phyloP scores from a whole-genome alignment of 345 rosid species.

The Gossypium arboreum region DNA sequence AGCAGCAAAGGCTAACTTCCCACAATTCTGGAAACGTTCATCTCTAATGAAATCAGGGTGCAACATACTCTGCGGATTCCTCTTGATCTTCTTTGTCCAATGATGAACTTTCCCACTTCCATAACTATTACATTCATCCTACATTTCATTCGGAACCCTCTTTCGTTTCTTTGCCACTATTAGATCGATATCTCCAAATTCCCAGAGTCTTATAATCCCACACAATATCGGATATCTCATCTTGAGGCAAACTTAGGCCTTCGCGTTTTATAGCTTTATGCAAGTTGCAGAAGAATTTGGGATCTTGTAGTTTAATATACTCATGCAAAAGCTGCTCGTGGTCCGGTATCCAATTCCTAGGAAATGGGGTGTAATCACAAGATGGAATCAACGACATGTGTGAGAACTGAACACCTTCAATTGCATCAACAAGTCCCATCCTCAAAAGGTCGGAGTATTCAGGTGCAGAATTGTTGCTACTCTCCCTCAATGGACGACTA shows the following conservation, averaged over 20 bases:
- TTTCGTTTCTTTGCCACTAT: constrained; percentile 29
- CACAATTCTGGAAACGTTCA: neutral
- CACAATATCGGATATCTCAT: constrained; percentile 72
- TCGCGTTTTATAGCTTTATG: constrained; percentile 55
- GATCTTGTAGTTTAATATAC: constrained; percentile 76
- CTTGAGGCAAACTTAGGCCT: constrained; percentile 77
- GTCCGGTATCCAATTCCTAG: constrained; percentile 79
- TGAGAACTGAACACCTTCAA: constrained; percentile 91
- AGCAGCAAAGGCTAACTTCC: neutral
- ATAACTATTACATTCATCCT: neutral
- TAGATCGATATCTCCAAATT: constrained; percentile 45
- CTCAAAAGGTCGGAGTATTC: constrained; percentile 95
- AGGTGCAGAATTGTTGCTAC: constrained; percentile 76
- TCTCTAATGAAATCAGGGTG: neutral
- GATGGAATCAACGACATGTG: constrained; percentile 89
- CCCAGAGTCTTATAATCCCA: constrained; percentile 92
- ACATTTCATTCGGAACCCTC: constrained; percentile 10
- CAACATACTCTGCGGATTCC: neutral
- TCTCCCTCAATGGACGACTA: constrained; percentile 77
- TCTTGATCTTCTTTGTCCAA: neutral
- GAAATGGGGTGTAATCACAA: constrained; percentile 90
- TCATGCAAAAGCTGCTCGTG: constrained; percentile 78
- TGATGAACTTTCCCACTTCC: neutral
- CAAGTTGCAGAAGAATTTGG: constrained; percentile 72
- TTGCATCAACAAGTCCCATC: constrained; percentile 93